Evolutionary conservation across 805 yeast species (phyloP), one percentile per base, ranked within the genome.

Genomic region (Candida piceae): DNA sequence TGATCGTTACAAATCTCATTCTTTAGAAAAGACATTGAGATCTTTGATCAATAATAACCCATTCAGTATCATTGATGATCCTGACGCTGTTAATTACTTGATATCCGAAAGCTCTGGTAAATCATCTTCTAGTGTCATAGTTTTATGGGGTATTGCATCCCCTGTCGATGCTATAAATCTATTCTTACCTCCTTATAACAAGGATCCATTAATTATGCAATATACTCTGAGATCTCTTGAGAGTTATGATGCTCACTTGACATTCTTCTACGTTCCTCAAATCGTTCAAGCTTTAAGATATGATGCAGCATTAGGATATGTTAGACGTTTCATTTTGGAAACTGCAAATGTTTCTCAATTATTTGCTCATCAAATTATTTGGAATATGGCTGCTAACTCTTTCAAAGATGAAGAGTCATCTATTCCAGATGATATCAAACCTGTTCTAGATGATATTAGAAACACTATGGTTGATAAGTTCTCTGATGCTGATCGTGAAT

Each of bases 191-290:
- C 80, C 81, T 9, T 78, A 72, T 55, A 80, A 81, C 23, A 62
- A 62, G 22, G 75, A 84, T 50, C 78, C 93, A 1, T 72, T 66
- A 48, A 67, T 86, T 16, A 62, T 86, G 41, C 99, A 93, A 61
- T 93, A 81, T 55, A 82, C 95, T 11, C 83, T 90, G 83, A 72
- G 95, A 49, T 84, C 97, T 0, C 65, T 93, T 45, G 96, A 88
- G 57, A 71, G 78, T 16, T 95, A 86, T 52, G 95, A 87, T 52
- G 87, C 86, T 25, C 83, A 84, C 50, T 64, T 83, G 44, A 86
- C 96, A 0, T 93, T 94, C 66, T 93, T 94, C 59, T 93, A 94
- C 54, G 97, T 93, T 36, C 99, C 99, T 2, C 98, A 93, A 58
- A 87, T 93, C 60, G 98, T 93, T 16, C 99, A 93, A 63, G 74